Evolutionary conservation across 2,329 filamentous ascomycete species (phyloP).

Genomic region (Zymoseptoria ardabiliae): DNA sequence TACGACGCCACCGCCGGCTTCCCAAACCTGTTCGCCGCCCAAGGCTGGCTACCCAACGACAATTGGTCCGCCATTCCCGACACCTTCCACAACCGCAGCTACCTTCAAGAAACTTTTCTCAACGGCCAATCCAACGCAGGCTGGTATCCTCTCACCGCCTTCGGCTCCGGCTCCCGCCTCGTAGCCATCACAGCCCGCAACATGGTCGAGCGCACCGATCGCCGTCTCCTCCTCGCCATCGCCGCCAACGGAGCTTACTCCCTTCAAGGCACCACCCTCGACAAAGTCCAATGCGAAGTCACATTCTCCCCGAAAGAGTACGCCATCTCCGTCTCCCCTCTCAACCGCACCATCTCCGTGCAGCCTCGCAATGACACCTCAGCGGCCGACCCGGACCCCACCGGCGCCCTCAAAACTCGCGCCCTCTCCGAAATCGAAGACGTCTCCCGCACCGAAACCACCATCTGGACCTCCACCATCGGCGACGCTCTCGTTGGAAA

Average conservation of each 20-base stretch:
- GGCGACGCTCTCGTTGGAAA: neutral
- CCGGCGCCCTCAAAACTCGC: neutral
- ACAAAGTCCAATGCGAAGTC: constrained; percentile 1
- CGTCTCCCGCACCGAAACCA: neutral
- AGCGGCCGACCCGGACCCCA: neutral
- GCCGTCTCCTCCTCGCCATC: neutral
- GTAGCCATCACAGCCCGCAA: neutral
- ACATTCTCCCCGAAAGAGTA: neutral
- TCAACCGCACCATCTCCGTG: constrained; percentile 1
- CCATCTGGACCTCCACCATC: neutral
- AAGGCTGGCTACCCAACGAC: constrained; percentile 1
- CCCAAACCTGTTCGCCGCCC: neutral
- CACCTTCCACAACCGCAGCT: neutral
- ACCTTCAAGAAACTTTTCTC: neutral
- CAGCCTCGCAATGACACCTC: neutral
- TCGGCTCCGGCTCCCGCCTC: neutral
- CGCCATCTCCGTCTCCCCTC: neutral
- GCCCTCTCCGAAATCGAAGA: neutral
- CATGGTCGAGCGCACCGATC: neutral
- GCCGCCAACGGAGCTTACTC: neutral
- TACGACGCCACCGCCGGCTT: neutral
- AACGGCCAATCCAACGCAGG: neutral
- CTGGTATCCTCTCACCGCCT: neutral
- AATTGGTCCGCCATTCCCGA: neutral
- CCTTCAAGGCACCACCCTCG: neutral